These are phyloP conservation scores for Tympanopsis confertula DNA, from an alignment of 2,329 filamentous ascomycete genomes.

Conservation along the genomic window DNA sequence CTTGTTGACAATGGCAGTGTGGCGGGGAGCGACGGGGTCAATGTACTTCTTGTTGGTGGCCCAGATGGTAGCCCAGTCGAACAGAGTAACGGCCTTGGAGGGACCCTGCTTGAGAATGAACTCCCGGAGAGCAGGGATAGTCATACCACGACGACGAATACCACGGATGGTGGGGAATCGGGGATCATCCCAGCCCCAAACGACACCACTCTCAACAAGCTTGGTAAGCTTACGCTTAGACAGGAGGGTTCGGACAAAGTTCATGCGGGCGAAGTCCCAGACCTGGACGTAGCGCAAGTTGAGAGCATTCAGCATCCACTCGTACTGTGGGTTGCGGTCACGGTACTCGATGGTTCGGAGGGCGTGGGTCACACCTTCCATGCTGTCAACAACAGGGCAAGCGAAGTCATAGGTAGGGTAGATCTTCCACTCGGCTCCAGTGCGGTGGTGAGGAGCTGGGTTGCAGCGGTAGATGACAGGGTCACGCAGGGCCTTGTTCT, in stretches of 20 bases:
- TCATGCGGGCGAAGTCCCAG: slow-evolving; percentile 77
- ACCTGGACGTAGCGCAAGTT: slow-evolving; percentile 67
- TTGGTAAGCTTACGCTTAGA: slow-evolving; percentile 81
- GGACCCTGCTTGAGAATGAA: slow-evolving; percentile 80
- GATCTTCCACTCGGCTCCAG: slow-evolving; percentile 69
- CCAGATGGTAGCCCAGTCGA: slow-evolving; percentile 73
- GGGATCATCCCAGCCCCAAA: slow-evolving; percentile 79
- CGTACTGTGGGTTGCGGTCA: slow-evolving; percentile 75
- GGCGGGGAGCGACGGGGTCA: slow-evolving; percentile 63
- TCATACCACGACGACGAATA: slow-evolving; percentile 68
- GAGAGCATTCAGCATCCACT: slow-evolving; percentile 71
- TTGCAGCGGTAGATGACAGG: slow-evolving; percentile 97
- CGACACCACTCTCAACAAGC: slow-evolving; percentile 64
- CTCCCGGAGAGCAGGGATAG: slow-evolving; percentile 65
- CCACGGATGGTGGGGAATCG: slow-evolving; percentile 78
- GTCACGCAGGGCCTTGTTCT: slow-evolving; percentile 91
- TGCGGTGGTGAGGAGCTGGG: slow-evolving; percentile 57
- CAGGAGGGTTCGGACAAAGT: slow-evolving; percentile 72
- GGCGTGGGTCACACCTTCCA: slow-evolving; percentile 75
- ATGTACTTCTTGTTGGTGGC: slow-evolving; percentile 71
- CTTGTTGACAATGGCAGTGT: slow-evolving; percentile 62
- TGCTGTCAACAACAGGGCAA: slow-evolving; percentile 68
- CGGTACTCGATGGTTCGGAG: slow-evolving; percentile 79
- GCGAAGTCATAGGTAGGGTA: slow-evolving; percentile 84
- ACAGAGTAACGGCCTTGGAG: slow-evolving; percentile 70